These are phyloP conservation scores for Fusarium transvaalense DNA, from an alignment of 2,329 filamentous ascomycete species.

Conservation along the genomic window DNA sequence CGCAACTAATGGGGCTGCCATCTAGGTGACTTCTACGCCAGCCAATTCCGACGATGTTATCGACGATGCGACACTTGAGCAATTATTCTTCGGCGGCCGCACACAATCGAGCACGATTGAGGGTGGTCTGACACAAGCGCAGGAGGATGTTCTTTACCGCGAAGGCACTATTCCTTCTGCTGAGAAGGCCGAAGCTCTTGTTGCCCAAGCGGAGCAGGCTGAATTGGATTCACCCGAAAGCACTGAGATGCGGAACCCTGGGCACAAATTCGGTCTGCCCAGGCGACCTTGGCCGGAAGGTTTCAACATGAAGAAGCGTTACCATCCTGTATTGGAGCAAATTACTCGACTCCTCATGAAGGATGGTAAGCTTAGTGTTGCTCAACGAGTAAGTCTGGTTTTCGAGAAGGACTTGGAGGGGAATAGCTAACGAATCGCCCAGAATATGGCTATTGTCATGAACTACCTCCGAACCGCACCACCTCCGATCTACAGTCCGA, in stretches of 20 bases:
- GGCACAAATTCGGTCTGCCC: constrained; percentile 85
- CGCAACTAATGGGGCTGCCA: constrained; percentile 34
- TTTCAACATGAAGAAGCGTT: constrained; percentile 80
- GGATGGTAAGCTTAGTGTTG: constrained; percentile 88
- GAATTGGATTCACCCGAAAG: constrained; percentile 35
- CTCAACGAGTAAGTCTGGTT: constrained; percentile 78
- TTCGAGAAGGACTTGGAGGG: neutral
- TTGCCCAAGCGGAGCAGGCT: constrained; percentile 42
- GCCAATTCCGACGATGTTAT: constrained; percentile 41
- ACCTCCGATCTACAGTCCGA: constrained; percentile 79
- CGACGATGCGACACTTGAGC: constrained; percentile 54
- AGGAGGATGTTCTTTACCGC: constrained; percentile 59
- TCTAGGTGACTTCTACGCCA: constrained; percentile 31
- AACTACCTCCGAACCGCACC: constrained; percentile 86
- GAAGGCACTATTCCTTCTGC: constrained; percentile 57
- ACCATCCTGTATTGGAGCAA: constrained; percentile 87
- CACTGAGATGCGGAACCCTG: constrained; percentile 56
- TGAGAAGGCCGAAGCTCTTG: constrained; percentile 50
- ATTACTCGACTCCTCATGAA: constrained; percentile 92
- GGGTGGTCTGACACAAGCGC: constrained; percentile 57
- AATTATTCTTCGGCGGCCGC: constrained; percentile 55
- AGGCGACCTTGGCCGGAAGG: constrained; percentile 71
- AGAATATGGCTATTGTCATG: constrained; percentile 90
- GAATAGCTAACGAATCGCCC: constrained; percentile 31
- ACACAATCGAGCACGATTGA: constrained; percentile 47